These are phyloP conservation scores for Pleurotus citrinopileatus DNA, from an alignment of 768 basidiomycete genomes.

Conservation along the genomic window DNA sequence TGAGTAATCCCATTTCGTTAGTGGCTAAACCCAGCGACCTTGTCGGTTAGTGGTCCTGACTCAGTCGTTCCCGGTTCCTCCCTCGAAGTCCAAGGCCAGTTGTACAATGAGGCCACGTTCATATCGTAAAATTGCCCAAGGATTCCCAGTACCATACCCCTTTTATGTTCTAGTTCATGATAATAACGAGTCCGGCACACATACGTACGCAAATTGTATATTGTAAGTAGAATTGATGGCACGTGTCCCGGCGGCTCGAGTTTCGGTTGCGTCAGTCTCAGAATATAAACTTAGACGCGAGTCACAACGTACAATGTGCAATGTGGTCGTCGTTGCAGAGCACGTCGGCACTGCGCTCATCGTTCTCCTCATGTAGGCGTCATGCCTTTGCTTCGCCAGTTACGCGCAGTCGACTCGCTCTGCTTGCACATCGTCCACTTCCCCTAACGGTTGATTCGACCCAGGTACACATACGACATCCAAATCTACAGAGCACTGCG, in stretches of 20 bases:
- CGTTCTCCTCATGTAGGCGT: slow-evolving; percentile 4
- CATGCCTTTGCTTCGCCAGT: not conserved
- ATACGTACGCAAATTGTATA: too few relatives aligned
- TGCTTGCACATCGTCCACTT: slow-evolving; percentile 14
- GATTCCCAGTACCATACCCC: not conserved
- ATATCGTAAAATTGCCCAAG: slow-evolving; percentile 49
- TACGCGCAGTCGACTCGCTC: slow-evolving; percentile 6
- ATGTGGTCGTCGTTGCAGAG: slow-evolving; percentile 9
- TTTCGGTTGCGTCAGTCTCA: not conserved
- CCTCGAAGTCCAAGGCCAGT: slow-evolving; percentile 55
- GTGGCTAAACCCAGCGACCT: slow-evolving; percentile 47
- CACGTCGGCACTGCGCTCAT: not conserved
- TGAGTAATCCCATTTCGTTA: slow-evolving; percentile 20
- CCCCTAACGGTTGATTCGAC: slow-evolving; percentile 15
- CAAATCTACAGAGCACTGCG: slow-evolving; percentile 12
- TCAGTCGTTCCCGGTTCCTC: slow-evolving; percentile 35
- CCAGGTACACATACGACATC: not conserved
- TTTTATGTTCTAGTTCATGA: too few relatives aligned
- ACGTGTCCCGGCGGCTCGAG: slow-evolving; percentile 2
- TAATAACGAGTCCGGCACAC: too few relatives aligned
- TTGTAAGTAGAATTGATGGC: not conserved
- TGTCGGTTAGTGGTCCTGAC: slow-evolving; percentile 43
- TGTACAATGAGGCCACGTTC: slow-evolving; percentile 92
- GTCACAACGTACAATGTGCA: slow-evolving; percentile 13
- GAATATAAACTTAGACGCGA: slow-evolving; percentile 5